phyloP scores from a whole-genome alignment of 164 flowering plant genomes.

The Pachysandra terminalis region DNA sequence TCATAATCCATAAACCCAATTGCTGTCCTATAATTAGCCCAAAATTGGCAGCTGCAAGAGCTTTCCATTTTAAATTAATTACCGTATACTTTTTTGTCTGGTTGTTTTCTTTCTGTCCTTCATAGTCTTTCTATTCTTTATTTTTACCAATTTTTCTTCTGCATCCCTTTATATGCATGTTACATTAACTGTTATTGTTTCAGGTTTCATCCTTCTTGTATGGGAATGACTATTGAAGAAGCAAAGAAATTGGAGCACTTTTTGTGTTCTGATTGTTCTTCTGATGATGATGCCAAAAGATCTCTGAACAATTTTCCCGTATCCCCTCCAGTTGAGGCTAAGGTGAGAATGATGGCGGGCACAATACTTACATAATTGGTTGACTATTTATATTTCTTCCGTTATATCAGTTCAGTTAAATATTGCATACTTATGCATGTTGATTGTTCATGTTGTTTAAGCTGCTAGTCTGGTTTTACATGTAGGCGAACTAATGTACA shows the following conservation, averaged over 20 bases:
- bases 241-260: conserved; percentile 62
- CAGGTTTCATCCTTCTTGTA: conserved; percentile 86
- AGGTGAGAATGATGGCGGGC: conserved; percentile 39
- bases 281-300: conserved; percentile 51
- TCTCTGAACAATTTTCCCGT: conserved; percentile 37
- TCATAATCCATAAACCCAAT: too few relatives aligned
- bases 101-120: neutral
- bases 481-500: too few relatives aligned
- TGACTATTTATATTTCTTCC: too few relatives aligned
- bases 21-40: too few relatives aligned
- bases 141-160: too few relatives aligned
- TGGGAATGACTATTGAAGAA: conserved; percentile 63
- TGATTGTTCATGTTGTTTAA: too few relatives aligned
- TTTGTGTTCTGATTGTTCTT: conserved; percentile 58
- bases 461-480: too few relatives aligned
- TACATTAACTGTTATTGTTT: neutral
- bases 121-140: neutral
- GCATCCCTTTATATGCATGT: neutral
- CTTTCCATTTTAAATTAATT: neutral
- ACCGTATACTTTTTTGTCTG: neutral
- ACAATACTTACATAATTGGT: too few relatives aligned
- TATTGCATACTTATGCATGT: too few relatives aligned
- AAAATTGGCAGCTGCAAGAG: too few relatives aligned
- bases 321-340: conserved; percentile 37
- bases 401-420: too few relatives aligned